phyloP scores from a whole-genome alignment of 768 basidiomycete species.

The Candolleomyces eurysporus region DNA sequence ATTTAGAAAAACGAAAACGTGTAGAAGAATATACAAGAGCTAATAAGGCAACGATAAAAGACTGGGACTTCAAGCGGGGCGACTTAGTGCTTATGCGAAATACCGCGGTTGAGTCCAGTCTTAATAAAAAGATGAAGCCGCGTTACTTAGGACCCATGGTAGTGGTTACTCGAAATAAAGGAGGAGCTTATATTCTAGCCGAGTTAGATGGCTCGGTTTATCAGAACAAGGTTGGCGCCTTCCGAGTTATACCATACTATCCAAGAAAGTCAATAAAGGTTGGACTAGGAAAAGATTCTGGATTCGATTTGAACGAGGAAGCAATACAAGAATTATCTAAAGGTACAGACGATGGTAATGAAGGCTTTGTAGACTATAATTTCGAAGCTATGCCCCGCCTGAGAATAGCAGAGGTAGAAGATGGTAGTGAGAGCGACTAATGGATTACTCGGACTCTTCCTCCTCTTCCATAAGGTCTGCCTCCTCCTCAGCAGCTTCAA shows the following conservation, averaged over 20 bases:
- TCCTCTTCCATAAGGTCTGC: too few relatives aligned
- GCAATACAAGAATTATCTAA: not conserved
- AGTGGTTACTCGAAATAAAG: slow-evolving; percentile 16
- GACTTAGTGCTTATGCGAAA: not conserved
- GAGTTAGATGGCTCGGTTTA: slow-evolving; percentile 23
- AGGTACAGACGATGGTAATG: not conserved
- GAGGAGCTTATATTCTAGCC: slow-evolving; percentile 16
- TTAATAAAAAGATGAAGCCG: slow-evolving; percentile 15
- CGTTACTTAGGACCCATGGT: slow-evolving; percentile 25
- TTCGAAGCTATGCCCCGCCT: not conserved
- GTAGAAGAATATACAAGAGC: not conserved
- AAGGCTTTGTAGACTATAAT: not conserved
- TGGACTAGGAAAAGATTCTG: not conserved
- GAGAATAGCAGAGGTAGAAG: not conserved
- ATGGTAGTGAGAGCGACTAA: not conserved
- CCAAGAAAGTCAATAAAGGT: slow-evolving; percentile 6
- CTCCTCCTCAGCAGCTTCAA: too few relatives aligned
- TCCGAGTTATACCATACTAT: slow-evolving; percentile 19
- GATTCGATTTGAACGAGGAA: not conserved
- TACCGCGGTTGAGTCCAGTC: slow-evolving; percentile 22
- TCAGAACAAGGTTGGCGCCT: slow-evolving; percentile 13
- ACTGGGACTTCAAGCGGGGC: not conserved
- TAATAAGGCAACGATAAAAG: not conserved
- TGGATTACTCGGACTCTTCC: too few relatives aligned
- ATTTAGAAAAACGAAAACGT: not conserved